phyloP scores from a whole-genome alignment of 441 rosid species.

The Theobroma grandiflorum region DNA sequence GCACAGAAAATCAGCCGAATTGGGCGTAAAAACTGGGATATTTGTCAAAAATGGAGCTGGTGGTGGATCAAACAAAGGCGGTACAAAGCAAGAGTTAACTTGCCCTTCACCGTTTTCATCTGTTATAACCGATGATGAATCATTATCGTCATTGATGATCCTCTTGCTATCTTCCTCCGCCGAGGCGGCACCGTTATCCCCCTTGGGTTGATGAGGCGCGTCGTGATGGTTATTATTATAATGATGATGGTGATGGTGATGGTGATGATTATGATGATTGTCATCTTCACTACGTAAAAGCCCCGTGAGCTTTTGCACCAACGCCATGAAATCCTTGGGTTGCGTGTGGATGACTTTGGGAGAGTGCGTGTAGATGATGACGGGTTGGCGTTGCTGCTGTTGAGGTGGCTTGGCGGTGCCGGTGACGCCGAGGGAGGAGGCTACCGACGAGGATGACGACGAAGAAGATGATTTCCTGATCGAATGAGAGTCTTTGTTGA shows the following conservation, averaged over 20 bases:
- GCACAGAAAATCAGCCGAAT: constrained; percentile 50
- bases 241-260: constrained; percentile 28
- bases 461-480: constrained; percentile 59
- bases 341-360: constrained; percentile 80
- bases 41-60: constrained; percentile 51
- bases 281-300: constrained; percentile 51
- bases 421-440: constrained; percentile 28
- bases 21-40: constrained; percentile 48
- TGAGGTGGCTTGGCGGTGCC: constrained; percentile 39
- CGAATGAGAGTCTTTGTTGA: constrained; percentile 62
- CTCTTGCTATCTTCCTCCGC: constrained; percentile 30
- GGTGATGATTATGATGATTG: background rate
- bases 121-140: constrained; percentile 65
- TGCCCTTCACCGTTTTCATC: constrained; percentile 63
- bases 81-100: constrained; percentile 54
- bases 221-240: constrained; percentile 16
- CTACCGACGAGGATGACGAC: constrained; percentile 38
- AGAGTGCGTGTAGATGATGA: constrained; percentile 82
- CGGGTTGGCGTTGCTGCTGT: constrained; percentile 68
- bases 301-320: constrained; percentile 86
- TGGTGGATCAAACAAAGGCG: constrained; percentile 46
- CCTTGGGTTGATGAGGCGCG: background rate
- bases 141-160: constrained; percentile 58
- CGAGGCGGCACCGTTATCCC: background rate
- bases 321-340: constrained; percentile 76